Base-by-base conservation (phyloP, 257 asterid genomes). In the Prunella vulgaris region DNA sequence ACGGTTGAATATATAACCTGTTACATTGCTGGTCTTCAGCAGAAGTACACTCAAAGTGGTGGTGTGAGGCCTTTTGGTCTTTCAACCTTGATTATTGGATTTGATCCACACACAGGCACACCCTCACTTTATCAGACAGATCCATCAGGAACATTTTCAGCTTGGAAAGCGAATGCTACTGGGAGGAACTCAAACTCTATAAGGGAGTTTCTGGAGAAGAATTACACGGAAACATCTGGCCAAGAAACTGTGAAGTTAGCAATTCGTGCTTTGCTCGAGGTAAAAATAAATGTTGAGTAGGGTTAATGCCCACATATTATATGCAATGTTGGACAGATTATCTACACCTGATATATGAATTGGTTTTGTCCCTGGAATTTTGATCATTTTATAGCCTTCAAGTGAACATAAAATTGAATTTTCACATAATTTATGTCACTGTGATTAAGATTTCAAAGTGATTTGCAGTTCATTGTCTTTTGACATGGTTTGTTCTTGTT, bases 121-220 rank as follows among this genome's bases (percentile, higher is more conserved):
- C 99, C 99, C 52, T 73, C 96, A 46, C 96, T 93, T 37, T 93
- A 93, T 74, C 99, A 93, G 83, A 93, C 99, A 14, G 99, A 93
- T 75, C 99, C 99, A 32, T 93, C 99, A 0, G 99, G 99, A n/a
- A 93, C 99, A 21, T 93, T 93, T 78, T 93, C 99, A 10, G 96
- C 99, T n/a, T 93, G 99, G 99, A 90, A 90, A 76, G 99, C 99
- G 25, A 93, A 93, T 82, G 96, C 99, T 17, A 90, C 99, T 52
- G 99, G 97, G 72, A 84, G 99, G 76, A 90, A 90, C 83, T 93
- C 97, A 60, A 93, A 90, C 82, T 88, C 97, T 21, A 85, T 87
- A 46, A 79, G 99, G 65, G 99, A 93, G 84, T 93, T 90, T 80
- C 84, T 93, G 62, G 99, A 93, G 87, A 93, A 93, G 93, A 93